Conservation (phyloP, 805 yeast genomes). For the Hanseniaspora taiwanica region DNA sequence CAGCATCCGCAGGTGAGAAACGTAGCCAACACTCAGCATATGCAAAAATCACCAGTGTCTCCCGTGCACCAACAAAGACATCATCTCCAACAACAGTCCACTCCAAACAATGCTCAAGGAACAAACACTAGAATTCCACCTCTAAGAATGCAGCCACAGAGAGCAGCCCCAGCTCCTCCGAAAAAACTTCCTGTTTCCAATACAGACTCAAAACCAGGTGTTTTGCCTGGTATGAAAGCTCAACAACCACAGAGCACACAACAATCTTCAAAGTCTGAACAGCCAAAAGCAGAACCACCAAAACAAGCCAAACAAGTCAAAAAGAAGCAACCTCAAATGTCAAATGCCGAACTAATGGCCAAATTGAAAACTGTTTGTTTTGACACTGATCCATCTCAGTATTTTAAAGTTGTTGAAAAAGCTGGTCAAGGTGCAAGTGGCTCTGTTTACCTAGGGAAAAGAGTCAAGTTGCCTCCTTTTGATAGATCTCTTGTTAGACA, state of each 20-base stretch:
- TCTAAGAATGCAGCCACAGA: constrained; percentile 15
- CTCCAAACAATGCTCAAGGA: constrained; percentile 6
- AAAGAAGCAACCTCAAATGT: constrained; percentile 50
- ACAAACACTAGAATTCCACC: constrained; percentile 7
- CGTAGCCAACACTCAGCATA: no score
- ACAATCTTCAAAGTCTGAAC: background rate
- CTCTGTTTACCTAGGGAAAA: constrained; percentile 77
- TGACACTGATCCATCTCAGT: constrained; percentile 73
- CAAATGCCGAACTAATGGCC: constrained; percentile 79
- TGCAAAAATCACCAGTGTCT: no score
- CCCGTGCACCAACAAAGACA: background rate
- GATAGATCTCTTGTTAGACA: constrained; percentile 6
- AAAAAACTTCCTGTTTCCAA: no score
- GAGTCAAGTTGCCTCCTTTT: constrained; percentile 30
- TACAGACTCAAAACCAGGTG: background rate
- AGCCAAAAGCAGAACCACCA: constrained; percentile 6
- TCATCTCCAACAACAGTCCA: background rate
- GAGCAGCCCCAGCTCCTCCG: constrained; percentile 16
- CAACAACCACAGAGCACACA: constrained; percentile 16
- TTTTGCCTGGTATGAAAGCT: constrained; percentile 2
- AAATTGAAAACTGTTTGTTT: constrained; percentile 73
- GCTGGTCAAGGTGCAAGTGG: constrained; percentile 99
- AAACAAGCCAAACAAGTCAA: constrained; percentile 22
- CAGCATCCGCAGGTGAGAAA: background rate
- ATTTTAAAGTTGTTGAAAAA: constrained; percentile 61